phyloP scores from a whole-genome alignment of 148 eudicot species.

The Bassia scoparia region DNA sequence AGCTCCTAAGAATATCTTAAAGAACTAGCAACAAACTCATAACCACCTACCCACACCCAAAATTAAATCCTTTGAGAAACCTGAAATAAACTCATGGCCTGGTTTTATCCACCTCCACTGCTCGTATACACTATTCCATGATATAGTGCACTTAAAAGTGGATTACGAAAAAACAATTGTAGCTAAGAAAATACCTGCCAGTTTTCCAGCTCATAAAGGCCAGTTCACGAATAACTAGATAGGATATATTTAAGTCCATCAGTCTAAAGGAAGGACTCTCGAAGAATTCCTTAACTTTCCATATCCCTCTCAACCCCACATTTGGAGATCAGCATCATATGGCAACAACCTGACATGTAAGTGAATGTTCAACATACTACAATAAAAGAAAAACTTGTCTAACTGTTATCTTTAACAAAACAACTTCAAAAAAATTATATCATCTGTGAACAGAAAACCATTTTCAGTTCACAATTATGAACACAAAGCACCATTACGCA shows the following conservation, averaged over 20 bases:
- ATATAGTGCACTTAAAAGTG: not conserved
- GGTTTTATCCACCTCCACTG: too few species aligned
- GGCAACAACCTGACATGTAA: slow-evolving; percentile 82
- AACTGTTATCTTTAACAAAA: not conserved
- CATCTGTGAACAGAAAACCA: not conserved
- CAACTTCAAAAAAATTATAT: not conserved
- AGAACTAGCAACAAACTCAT: too few species aligned
- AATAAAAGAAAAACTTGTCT: not conserved
- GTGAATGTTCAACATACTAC: not conserved
- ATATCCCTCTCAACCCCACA: slow-evolving; percentile 98
- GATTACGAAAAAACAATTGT: not conserved
- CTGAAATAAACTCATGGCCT: too few species aligned
- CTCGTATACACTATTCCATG: not conserved
- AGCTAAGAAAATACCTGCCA: slow-evolving; percentile 60
- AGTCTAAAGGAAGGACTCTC: slow-evolving; percentile 92
- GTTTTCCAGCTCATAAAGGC: slow-evolving; percentile 99
- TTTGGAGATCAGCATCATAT: slow-evolving; percentile 99
- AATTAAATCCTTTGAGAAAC: too few species aligned
- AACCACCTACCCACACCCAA: too few species aligned
- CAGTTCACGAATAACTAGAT: slow-evolving; percentile 99
- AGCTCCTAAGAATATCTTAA: too few species aligned
- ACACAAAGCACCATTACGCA: not conserved
- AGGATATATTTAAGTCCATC: slow-evolving; percentile 99
- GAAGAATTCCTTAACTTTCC: slow-evolving; percentile 97
- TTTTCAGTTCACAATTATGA: not conserved